A percentile compares a stretch with the other conserved stretches of the same genome.
Evolutionary conservation across 225 moss, liverwort and hornwort genomes (phyloP).

Genomic region (Climacium dendroides): DNA sequence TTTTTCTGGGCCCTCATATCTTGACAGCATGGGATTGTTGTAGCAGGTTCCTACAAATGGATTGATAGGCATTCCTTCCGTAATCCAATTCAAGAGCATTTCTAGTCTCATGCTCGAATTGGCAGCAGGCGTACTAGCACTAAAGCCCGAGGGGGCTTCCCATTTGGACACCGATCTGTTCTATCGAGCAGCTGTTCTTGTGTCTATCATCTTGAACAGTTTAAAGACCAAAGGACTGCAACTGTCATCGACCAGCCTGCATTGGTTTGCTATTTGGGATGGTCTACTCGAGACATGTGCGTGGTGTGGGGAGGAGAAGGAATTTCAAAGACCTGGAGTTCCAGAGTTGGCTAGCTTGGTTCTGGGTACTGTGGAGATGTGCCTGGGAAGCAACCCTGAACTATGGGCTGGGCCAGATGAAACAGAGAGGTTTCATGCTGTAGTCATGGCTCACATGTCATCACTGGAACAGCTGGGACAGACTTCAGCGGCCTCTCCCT

Average conservation of each 20-base stretch:
- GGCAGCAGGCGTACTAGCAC: slow-evolving; percentile 47
- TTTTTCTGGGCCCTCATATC: neutral
- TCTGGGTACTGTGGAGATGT: slow-evolving; percentile 67
- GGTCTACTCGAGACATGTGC: slow-evolving; percentile 51
- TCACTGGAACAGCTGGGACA: slow-evolving; percentile 62
- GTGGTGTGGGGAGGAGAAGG: slow-evolving; percentile 67
- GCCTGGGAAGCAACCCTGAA: slow-evolving; percentile 77
- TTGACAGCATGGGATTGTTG: neutral
- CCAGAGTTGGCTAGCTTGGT: slow-evolving; percentile 72
- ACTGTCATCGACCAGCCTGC: slow-evolving; percentile 54
- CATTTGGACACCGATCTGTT: slow-evolving; percentile 67
- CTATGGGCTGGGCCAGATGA: slow-evolving; percentile 87
- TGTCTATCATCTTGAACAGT: slow-evolving; percentile 57
- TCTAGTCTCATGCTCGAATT: slow-evolving; percentile 69
- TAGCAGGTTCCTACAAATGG: slow-evolving; percentile 56
- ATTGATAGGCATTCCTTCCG: slow-evolving; percentile 54
- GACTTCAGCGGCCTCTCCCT: slow-evolving; percentile 58
- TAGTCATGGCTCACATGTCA: slow-evolving; percentile 60
- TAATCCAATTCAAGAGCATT: slow-evolving; percentile 68
- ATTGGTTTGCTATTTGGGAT: slow-evolving; percentile 80
- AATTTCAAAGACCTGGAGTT: slow-evolving; percentile 74
- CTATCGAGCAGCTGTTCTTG: slow-evolving; percentile 59
- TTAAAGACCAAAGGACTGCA: slow-evolving; percentile 59
- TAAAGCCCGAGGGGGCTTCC: slow-evolving; percentile 35
- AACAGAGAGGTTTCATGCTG: slow-evolving; percentile 80